phyloP scores from a whole-genome alignment of 2,329 filamentous ascomycete genomes.

The Calonectria hongkongensis region DNA sequence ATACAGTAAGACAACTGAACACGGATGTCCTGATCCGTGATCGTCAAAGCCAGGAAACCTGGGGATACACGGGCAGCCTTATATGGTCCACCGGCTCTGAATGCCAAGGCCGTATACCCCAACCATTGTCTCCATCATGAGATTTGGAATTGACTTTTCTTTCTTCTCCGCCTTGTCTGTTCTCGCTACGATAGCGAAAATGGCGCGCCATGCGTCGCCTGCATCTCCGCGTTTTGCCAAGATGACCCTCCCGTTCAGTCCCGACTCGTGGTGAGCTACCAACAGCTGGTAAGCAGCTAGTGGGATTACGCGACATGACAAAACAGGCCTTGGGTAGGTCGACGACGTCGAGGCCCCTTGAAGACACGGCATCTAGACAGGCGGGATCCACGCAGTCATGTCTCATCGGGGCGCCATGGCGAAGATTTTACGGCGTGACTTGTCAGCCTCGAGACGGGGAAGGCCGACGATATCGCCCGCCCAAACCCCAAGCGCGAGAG shows the following conservation, averaged over 20 bases:
- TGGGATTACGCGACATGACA: constrained; percentile 17
- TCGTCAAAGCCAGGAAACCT: not conserved
- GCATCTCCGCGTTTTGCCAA: constrained; percentile 3
- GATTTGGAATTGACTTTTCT: constrained; percentile 21
- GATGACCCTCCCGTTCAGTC: constrained; percentile 2
- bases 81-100: not conserved
- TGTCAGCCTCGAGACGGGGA: constrained; percentile 19
- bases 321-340: not conserved
- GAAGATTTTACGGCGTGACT: constrained; percentile 11
- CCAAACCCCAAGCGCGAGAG: not conserved
- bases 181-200: constrained; percentile 17
- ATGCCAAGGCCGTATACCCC: constrained; percentile 6
- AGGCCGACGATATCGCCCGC: not conserved
- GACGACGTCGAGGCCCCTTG: not conserved
- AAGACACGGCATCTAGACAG: not conserved
- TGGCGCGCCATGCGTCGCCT: not conserved
- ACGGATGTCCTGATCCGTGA: constrained; percentile 10
- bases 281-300: constrained; percentile 5
- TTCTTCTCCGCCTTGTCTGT: not conserved
- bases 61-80: not conserved
- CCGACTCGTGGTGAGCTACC: not conserved
- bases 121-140: constrained; percentile 5
- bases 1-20: not conserved
- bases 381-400: not conserved
- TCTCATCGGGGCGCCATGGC: constrained; percentile 6